These are phyloP conservation scores for Saturnispora quitensis DNA, from an alignment of 805 yeast species.

Conservation along the genomic window DNA sequence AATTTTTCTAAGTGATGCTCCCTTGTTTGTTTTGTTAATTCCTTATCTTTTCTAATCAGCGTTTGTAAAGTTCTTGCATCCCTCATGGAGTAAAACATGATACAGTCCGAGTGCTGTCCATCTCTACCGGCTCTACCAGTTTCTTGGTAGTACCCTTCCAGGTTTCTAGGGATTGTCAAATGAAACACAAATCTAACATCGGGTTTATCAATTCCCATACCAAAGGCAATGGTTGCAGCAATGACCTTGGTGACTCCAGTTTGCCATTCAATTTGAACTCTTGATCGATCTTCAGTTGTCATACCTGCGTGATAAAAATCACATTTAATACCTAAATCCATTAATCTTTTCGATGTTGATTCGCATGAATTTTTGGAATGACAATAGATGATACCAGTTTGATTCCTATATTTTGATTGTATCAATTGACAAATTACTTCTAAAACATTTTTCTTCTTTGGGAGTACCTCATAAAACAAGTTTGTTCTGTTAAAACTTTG, in stretches of 20 bases:
- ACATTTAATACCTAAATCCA: conserved; percentile 51
- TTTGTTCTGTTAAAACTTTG: conserved; percentile 92
- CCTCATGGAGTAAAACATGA: conserved; percentile 68
- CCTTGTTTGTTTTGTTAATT: conserved; percentile 50
- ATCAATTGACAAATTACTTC: conserved; percentile 56
- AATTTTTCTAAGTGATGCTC: conserved; percentile 72
- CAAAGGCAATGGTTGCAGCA: conserved; percentile 97
- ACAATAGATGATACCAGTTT: conserved; percentile 88
- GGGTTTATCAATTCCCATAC: conserved; percentile 98
- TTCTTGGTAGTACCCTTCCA: conserved; percentile 96
- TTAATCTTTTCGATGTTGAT: conserved; percentile 55
- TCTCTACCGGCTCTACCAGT: conserved; percentile 99
- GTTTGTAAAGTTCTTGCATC: conserved; percentile 73
- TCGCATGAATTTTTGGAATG: conserved; percentile 88
- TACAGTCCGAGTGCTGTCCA: conserved; percentile 73
- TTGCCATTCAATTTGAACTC: conserved; percentile 82
- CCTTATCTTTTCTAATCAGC: conserved; percentile 69
- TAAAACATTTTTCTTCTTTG: conserved; percentile 48
- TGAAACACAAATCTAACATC: conserved; percentile 92
- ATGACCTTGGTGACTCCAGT: conserved; percentile 59
- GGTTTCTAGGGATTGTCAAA: conserved; percentile 74
- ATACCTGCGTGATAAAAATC: conserved; percentile 94
- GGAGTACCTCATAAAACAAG: conserved; percentile 65
- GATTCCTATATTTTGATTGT: conserved; percentile 37
- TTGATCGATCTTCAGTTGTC: conserved; percentile 61